phyloP scores from a whole-genome alignment of 2,329 filamentous ascomycete genomes.

The Truncatella angustata region DNA sequence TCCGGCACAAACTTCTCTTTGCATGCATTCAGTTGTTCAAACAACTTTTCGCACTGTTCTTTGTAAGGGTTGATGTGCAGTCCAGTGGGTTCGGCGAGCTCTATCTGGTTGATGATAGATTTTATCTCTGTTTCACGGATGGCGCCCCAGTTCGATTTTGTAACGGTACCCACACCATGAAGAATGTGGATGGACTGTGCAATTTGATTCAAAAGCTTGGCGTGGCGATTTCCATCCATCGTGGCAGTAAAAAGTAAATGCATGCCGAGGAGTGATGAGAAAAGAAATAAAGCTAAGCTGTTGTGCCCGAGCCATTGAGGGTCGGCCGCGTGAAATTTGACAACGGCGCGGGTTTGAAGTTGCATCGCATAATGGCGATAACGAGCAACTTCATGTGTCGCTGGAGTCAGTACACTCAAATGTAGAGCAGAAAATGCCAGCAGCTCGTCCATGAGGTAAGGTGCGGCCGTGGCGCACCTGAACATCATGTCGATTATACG shows the following conservation, averaged over 20 bases:
- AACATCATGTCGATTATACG: no score
- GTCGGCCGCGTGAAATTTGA: constrained; percentile 12
- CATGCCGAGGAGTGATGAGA: constrained; percentile 21
- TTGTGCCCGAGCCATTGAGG: constrained; percentile 12
- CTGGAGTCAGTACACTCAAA: constrained; percentile 27
- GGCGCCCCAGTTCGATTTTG: no score
- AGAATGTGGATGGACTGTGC: neutral
- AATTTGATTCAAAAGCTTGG: neutral
- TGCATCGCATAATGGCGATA: neutral
- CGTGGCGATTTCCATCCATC: constrained; percentile 1
- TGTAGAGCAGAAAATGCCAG: constrained; percentile 46
- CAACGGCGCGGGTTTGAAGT: neutral
- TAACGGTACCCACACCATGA: neutral
- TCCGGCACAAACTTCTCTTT: neutral
- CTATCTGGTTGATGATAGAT: no score
- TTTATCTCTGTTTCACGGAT: no score
- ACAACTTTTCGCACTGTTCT: constrained; percentile 1
- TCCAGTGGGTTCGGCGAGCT: no score
- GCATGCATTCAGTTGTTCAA: no score
- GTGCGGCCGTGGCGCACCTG: no score
- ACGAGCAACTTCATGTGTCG: neutral
- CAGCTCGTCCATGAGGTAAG: no score
- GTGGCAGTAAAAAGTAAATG: constrained; percentile 21
- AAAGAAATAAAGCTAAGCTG: constrained; percentile 19
- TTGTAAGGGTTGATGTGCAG: no score